Evolutionary conservation across 1,139 yeast genomes (phyloP).

Genomic region (Pneumocystis canis): DNA sequence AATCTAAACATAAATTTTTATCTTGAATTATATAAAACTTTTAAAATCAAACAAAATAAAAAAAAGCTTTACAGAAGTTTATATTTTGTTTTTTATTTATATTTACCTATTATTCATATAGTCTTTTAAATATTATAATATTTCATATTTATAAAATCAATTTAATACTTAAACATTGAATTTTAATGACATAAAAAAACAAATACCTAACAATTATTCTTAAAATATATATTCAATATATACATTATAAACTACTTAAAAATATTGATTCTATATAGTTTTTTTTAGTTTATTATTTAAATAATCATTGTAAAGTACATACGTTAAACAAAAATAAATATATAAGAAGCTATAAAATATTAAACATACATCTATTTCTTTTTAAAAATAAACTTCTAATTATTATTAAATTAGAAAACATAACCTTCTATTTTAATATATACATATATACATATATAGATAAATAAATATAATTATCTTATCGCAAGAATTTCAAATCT

Average conservation of each 20-base stretch:
- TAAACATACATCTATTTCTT: background rate
- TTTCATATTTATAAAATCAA: background rate
- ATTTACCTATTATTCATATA: too few species aligned
- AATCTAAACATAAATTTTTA: too few species aligned
- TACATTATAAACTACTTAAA: background rate
- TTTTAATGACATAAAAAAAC: background rate
- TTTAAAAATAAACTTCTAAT: background rate
- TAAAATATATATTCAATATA: background rate
- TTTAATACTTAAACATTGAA: background rate
- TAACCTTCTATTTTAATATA: background rate
- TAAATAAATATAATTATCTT: background rate
- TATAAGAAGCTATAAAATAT: too few species aligned
- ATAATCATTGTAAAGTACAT: background rate
- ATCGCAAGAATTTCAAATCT: too few species aligned
- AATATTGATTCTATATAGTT: background rate
- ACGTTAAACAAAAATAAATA: too few species aligned
- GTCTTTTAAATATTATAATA: background rate
- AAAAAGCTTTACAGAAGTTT: too few species aligned
- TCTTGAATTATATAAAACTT: too few species aligned
- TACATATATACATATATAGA: too few species aligned
- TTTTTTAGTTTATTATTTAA: background rate
- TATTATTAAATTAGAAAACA: background rate
- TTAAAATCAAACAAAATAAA: too few species aligned
- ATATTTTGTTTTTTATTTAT: too few species aligned
- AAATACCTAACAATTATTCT: background rate